Evolutionary conservation across 2,329 filamentous ascomycete genomes (phyloP).

Genomic region (Exophiala phaeomuriformis): DNA sequence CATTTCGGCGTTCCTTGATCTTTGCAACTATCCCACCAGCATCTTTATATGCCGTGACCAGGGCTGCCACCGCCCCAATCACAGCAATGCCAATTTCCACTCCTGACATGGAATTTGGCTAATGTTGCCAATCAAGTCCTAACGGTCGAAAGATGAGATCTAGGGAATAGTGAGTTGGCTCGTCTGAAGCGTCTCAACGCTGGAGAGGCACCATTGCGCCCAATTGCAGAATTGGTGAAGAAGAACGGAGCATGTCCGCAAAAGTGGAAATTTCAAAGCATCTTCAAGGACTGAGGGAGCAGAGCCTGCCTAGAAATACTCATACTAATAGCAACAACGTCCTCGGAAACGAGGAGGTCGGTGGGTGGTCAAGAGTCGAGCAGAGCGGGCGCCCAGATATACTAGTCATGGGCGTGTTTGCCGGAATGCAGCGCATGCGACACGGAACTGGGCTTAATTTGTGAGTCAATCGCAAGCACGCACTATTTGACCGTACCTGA

Average conservation of each 20-base stretch:
- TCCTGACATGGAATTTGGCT: conserved; percentile 3
- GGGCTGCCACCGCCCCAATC: conserved; percentile 9
- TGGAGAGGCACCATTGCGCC: neutral
- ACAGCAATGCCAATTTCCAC: conserved; percentile 12
- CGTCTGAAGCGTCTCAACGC: neutral
- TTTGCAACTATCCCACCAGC: conserved; percentile 13
- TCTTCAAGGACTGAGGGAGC: neutral
- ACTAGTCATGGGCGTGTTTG: too few species aligned
- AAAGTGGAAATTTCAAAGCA: neutral
- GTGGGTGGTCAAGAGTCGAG: neutral
- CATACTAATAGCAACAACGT: neutral
- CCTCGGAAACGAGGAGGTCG: neutral
- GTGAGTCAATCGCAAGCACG: neutral
- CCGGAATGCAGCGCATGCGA: too few species aligned
- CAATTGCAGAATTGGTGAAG: too few species aligned
- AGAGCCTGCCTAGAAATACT: too few species aligned
- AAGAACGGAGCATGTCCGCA: too few species aligned
- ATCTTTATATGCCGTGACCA: conserved; percentile 18
- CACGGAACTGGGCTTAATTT: neutral
- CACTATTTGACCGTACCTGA: neutral
- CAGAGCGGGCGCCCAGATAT: too few species aligned
- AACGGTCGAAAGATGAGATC: neutral
- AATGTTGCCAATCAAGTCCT: neutral
- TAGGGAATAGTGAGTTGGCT: neutral
- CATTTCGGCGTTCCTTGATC: conserved; percentile 15